phyloP scores from a whole-genome alignment of 2,329 filamentous ascomycete species.

The Grosmannia clavigera region DNA sequence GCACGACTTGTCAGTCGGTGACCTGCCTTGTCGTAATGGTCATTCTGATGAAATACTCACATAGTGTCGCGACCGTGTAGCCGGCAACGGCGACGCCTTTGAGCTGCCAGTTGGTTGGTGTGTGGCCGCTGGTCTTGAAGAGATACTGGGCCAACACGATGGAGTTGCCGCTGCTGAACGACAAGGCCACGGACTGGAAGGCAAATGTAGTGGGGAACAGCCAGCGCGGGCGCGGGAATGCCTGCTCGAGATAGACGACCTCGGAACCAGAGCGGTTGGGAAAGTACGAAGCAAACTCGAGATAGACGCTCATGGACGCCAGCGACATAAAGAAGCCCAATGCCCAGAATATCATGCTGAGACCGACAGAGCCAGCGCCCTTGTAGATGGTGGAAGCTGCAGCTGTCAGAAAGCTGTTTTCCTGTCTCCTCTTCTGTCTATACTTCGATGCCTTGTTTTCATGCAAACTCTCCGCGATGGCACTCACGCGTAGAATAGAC shows the following conservation, averaged over 20 bases:
- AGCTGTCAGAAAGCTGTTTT: neutral
- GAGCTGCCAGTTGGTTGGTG: constrained; percentile 44
- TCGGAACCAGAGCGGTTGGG: constrained; percentile 54
- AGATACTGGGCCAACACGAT: constrained; percentile 53
- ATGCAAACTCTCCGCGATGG: constrained; percentile 5
- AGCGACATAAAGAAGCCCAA: constrained; percentile 47
- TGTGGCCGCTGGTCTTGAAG: constrained; percentile 39
- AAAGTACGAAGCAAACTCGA: constrained; percentile 53
- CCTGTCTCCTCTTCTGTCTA: neutral
- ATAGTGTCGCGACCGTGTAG: constrained; percentile 45
- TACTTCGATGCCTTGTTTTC: no score
- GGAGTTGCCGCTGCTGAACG: constrained; percentile 53
- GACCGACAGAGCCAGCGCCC: constrained; percentile 47
- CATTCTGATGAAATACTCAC: constrained; percentile 22
- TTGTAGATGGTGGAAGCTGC: constrained; percentile 44
- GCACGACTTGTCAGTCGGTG: neutral
- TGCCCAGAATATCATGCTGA: constrained; percentile 51
- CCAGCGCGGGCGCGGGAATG: constrained; percentile 50
- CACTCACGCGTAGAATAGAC: constrained; percentile 48
- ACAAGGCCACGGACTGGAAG: constrained; percentile 48
- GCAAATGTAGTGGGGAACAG: constrained; percentile 54
- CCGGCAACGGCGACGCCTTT: constrained; percentile 54
- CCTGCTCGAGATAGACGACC: constrained; percentile 57
- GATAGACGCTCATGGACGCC: constrained; percentile 43
- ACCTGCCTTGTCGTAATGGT: no score